These are phyloP conservation scores for Microbotryum silenes-acaulis DNA, from an alignment of 1,284 basidiomycete genomes.

Conservation along the genomic window DNA sequence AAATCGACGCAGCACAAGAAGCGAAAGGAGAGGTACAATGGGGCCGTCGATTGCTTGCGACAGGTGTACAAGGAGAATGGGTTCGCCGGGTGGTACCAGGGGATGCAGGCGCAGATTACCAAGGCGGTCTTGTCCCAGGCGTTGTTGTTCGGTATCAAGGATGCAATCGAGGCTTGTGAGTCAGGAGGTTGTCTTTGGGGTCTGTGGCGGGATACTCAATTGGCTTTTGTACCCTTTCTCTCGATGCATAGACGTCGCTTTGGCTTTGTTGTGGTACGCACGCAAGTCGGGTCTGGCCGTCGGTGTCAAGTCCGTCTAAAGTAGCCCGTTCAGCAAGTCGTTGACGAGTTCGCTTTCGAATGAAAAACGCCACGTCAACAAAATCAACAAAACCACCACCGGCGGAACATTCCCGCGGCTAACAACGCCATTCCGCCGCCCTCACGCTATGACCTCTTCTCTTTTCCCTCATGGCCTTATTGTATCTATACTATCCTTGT, in stretches of 20 bases:
- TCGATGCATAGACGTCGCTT: slow-evolving; percentile 19
- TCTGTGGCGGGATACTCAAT: not conserved
- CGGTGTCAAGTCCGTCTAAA: slow-evolving; percentile 21
- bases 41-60: slow-evolving; percentile 67
- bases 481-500: too few species aligned
- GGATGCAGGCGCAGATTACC: slow-evolving; percentile 82
- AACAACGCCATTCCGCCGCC: too few species aligned
- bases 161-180: slow-evolving; percentile 33
- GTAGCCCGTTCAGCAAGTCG: not conserved
- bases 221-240: not conserved
- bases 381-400: too few species aligned
- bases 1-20: slow-evolving; percentile 34
- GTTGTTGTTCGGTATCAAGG: slow-evolving; percentile 37
- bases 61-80: slow-evolving; percentile 59
- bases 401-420: too few species aligned
- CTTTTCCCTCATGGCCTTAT: too few species aligned
- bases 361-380: too few species aligned
- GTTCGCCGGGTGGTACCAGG: slow-evolving; percentile 83
- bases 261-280: slow-evolving; percentile 24
- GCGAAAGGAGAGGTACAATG: slow-evolving; percentile 47
- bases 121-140: slow-evolving; percentile 80
- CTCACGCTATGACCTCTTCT: too few species aligned
- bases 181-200: not conserved
- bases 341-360: not conserved
- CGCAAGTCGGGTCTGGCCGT: slow-evolving; percentile 15